A percentile compares a stretch with the other conserved stretches of the same genome.
Conservation (phyloP, 495 filamentous ascomycete species). For the Aspergillus haitiensis region DNA sequence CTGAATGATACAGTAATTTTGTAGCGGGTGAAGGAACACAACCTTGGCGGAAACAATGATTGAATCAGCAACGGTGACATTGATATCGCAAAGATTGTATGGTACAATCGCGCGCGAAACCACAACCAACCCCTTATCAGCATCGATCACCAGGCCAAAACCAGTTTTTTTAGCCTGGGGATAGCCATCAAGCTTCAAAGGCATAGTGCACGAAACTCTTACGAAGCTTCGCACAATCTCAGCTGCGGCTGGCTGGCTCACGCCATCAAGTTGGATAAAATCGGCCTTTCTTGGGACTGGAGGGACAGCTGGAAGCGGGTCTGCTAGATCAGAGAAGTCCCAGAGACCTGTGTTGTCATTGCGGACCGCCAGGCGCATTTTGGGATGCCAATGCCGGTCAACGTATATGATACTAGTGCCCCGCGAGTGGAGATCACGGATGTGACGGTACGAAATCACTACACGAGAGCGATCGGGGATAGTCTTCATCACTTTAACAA, state of each 20-base stretch:
- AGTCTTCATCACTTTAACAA: conserved; percentile 84
- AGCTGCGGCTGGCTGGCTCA: conserved; percentile 84
- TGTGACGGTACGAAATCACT: conserved; percentile 92
- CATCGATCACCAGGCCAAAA: conserved; percentile 93
- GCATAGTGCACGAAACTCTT: conserved; percentile 86
- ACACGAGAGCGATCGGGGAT: conserved; percentile 89
- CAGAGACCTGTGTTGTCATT: conserved; percentile 90
- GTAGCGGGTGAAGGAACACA: conserved; percentile 94
- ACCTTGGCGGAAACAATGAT: conserved; percentile 93
- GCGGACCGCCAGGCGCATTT: conserved; percentile 89
- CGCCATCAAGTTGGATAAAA: conserved; percentile 87
- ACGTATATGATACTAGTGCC: conserved; percentile 90
- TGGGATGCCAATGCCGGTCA: conserved; percentile 90
- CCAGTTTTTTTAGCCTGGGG: conserved; percentile 90
- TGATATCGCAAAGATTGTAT: conserved; percentile 95
- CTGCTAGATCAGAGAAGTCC: conserved; percentile 87
- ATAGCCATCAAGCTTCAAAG: conserved; percentile 93
- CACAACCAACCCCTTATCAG: conserved; percentile 89
- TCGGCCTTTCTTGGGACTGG: conserved; percentile 74
- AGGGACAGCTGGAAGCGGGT: conserved; percentile 69
- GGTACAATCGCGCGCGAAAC: conserved; percentile 92
- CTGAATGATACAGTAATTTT: conserved; percentile 94
- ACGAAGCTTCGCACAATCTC: conserved; percentile 95
- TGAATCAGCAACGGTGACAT: conserved; percentile 91
- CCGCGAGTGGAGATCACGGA: conserved; percentile 90